phyloP scores from a whole-genome alignment of 495 filamentous ascomycete genomes.

The Delitschia confertaspora region DNA sequence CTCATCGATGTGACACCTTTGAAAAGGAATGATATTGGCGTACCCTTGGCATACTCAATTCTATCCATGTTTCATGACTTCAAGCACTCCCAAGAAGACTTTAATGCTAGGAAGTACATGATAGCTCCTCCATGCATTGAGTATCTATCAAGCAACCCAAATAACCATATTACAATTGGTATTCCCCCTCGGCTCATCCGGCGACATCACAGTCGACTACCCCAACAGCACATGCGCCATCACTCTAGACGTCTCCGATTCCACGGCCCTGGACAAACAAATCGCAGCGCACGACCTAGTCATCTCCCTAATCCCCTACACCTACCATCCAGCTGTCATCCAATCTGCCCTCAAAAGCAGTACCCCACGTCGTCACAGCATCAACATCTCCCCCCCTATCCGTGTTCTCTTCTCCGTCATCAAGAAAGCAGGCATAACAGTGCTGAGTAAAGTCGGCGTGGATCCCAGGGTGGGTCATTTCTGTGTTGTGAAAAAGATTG shows the following conservation, averaged over 20 bases:
- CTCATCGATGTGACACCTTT: too few relatives aligned
- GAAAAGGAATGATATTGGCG: too few relatives aligned
- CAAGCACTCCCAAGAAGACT: too few relatives aligned
- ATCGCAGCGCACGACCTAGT: constrained; percentile 5
- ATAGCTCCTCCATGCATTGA: constrained; percentile 6
- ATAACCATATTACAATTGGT: constrained; percentile 6
- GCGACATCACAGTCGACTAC: not conserved
- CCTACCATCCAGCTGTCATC: constrained; percentile 18
- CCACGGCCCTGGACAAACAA: constrained; percentile 2
- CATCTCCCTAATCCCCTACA: constrained; percentile 25
- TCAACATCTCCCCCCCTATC: constrained; percentile 18
- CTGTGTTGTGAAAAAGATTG: constrained; percentile 7
- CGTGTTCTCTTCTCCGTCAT: constrained; percentile 7
- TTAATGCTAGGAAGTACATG: constrained; percentile 8
- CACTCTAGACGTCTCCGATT: not conserved
- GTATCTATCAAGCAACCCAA: constrained; percentile 3
- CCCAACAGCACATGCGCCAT: constrained; percentile 2
- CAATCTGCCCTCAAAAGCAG: constrained; percentile 16
- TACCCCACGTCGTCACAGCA: constrained; percentile 18
- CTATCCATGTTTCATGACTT: too few relatives aligned
- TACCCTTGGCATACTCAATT: too few relatives aligned
- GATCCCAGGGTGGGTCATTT: constrained; percentile 12
- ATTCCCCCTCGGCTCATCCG: not conserved
- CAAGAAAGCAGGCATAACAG: constrained; percentile 17
- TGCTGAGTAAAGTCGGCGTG: constrained; percentile 21